These are phyloP conservation scores for Agrocybe chaxingu DNA, from an alignment of 768 basidiomycete species.

Conservation along the genomic window DNA sequence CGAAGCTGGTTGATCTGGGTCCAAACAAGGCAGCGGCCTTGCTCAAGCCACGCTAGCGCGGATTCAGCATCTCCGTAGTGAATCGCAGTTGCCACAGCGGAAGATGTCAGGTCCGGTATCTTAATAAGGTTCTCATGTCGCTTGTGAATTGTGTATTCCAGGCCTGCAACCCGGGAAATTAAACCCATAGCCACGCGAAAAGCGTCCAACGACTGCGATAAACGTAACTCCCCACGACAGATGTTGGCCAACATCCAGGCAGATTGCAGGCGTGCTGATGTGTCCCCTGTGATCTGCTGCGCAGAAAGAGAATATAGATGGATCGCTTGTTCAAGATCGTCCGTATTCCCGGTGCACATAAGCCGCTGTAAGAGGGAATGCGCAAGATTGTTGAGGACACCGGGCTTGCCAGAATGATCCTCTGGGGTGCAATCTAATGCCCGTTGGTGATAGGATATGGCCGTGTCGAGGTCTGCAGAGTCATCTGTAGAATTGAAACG, in stretches of 20 bases:
- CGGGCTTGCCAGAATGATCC: too few relatives aligned
- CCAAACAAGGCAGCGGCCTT: conserved; percentile 11
- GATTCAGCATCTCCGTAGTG: neutral
- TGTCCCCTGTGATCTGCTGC: too few relatives aligned
- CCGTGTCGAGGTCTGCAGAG: too few relatives aligned
- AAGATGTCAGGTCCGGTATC: conserved; percentile 1
- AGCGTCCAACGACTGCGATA: conserved; percentile 7
- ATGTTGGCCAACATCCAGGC: conserved; percentile 1
- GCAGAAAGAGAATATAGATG: too few relatives aligned
- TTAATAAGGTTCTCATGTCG: conserved; percentile 7
- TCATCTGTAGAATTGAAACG: too few relatives aligned
- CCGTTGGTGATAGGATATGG: too few relatives aligned
- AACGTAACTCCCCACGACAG: neutral
- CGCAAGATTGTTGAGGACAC: too few relatives aligned
- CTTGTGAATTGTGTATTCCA: conserved; percentile 10
- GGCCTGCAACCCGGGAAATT: conserved; percentile 9
- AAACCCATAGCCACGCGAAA: conserved; percentile 13
- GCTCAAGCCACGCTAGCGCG: conserved; percentile 11
- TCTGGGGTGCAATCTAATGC: too few relatives aligned
- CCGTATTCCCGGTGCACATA: too few relatives aligned
- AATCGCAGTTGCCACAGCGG: conserved; percentile 5
- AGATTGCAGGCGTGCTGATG: neutral
- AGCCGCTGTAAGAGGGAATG: too few relatives aligned
- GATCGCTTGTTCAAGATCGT: too few relatives aligned
- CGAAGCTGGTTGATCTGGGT: conserved; percentile 8